Evolutionary conservation across 225 moss, liverwort and hornwort genomes (phyloP).

Genomic region (Physcomitrium patens): DNA sequence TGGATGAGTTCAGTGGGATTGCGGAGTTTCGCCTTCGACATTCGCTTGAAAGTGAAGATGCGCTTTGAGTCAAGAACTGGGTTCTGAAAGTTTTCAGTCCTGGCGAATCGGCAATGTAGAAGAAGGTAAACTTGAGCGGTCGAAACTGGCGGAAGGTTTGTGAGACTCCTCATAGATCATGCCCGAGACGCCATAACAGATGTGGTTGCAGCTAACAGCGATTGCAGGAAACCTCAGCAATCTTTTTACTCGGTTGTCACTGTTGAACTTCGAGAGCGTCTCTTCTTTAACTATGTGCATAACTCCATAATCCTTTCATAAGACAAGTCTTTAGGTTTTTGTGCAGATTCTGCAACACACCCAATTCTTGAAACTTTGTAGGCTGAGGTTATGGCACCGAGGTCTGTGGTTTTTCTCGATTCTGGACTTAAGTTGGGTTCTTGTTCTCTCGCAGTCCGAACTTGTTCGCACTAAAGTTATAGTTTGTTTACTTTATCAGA

Average conservation of each 20-base stretch:
- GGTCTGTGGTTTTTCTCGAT: background rate
- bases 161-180: too few species aligned
- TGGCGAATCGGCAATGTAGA: too few species aligned
- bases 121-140: too few species aligned
- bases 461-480: background rate
- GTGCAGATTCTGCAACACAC: too few species aligned
- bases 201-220: too few species aligned
- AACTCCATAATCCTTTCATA: background rate
- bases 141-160: too few species aligned
- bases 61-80: constrained; percentile 40
- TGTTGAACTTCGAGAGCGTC: constrained; percentile 53
- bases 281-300: background rate
- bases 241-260: constrained; percentile 45
- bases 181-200: too few species aligned
- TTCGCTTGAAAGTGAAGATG: constrained; percentile 51
- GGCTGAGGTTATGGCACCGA: background rate
- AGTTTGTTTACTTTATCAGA: background rate
- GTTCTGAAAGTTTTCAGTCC: background rate
- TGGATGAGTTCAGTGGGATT: constrained; percentile 26
- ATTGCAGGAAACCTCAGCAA: background rate
- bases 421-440: background rate
- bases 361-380: too few species aligned
- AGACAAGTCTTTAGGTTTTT: too few species aligned
- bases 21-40: constrained; percentile 46
- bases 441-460: background rate